Evolutionary conservation across 2,329 filamentous ascomycete genomes (phyloP), one percentile per base, ranked within the genome.

Genomic region (Orbilia oligospora): DNA sequence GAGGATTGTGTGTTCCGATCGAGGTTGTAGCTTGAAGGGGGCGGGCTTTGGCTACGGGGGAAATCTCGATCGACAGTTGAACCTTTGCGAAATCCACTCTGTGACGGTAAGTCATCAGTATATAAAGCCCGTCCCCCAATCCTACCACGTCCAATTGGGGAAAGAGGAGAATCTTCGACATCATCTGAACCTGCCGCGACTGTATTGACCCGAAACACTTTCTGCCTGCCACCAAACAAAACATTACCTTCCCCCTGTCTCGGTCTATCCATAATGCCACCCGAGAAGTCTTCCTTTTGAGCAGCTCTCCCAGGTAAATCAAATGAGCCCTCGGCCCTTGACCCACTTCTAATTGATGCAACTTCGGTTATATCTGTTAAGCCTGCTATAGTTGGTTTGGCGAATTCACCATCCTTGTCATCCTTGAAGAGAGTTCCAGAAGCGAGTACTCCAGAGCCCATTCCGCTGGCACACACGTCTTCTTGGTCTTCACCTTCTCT

Each of bases 181-280:
- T 71, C 75, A 30, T 55, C 75, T 44, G 72, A 77, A 41, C 72
- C 72, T 36, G 71, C 78, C 38, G 71, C 71, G 83, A 76, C 76
- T 3, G 81, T 70, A 49, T 77, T 77, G 48, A 83, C 78, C 14
- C 81, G 81, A 85, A 97, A 98, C 44, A 98, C 91, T 86, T 98
- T 98, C 84, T 98, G 96, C 53, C 96, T 90, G 16, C 96, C 96
- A 72, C 96, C 96, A 84, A 99, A 99, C 71, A 99, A 85, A 81
- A 93, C 92, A 83, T 98, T 99, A 55, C 95, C 94, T 83, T 98
- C 95, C 0, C 89, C 91, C 0, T 93, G 94, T 81, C 94, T 91
- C 6, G 91, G 87, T 65, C 96, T 89, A 81, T 87, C 91, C 92
- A 98, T 95, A n/a, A 98, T 88, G 84, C 92, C 93, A 0, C 89